Evolutionary conservation across 805 yeast species (phyloP).

Genomic region (Kazachstania martiniae): DNA sequence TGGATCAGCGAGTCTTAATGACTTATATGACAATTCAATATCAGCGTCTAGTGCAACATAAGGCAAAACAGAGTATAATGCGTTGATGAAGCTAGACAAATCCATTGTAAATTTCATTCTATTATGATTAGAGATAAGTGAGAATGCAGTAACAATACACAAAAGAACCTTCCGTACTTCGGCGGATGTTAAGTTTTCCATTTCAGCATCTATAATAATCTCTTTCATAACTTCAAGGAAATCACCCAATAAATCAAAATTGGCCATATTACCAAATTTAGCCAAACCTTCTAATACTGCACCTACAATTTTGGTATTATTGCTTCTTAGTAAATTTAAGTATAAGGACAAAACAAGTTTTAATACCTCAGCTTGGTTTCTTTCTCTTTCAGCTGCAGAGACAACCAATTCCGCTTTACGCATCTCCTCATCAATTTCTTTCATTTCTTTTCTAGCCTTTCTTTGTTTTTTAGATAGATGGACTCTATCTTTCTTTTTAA

Average conservation of each 20-base stretch:
- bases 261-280: conserved; percentile 82
- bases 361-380: conserved; percentile 72
- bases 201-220: conserved; percentile 44
- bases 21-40: conserved; percentile 73
- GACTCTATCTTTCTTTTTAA: conserved; percentile 79
- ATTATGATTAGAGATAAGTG: conserved; percentile 66
- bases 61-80: conserved; percentile 58
- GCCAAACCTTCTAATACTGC: conserved; percentile 87
- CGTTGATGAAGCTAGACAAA: conserved; percentile 66
- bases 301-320: conserved; percentile 61
- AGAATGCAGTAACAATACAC: conserved; percentile 83
- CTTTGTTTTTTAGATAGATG: conserved; percentile 86
- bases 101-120: conserved; percentile 70
- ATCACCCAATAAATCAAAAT: conserved; percentile 87
- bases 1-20: conserved; percentile 75
- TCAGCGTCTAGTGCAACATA: conserved; percentile 70
- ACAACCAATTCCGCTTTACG: conserved; percentile 78
- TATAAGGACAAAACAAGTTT: conserved; percentile 64
- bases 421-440: conserved; percentile 82
- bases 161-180: conserved; percentile 65
- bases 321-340: conserved; percentile 59
- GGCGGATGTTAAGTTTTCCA: conserved; percentile 35
- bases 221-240: conserved; percentile 83
- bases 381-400: conserved; percentile 78
- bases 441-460: conserved; percentile 77